Base-by-base conservation (phyloP, 192 early-diverging fungal species). In the Podila verticillata region DNA sequence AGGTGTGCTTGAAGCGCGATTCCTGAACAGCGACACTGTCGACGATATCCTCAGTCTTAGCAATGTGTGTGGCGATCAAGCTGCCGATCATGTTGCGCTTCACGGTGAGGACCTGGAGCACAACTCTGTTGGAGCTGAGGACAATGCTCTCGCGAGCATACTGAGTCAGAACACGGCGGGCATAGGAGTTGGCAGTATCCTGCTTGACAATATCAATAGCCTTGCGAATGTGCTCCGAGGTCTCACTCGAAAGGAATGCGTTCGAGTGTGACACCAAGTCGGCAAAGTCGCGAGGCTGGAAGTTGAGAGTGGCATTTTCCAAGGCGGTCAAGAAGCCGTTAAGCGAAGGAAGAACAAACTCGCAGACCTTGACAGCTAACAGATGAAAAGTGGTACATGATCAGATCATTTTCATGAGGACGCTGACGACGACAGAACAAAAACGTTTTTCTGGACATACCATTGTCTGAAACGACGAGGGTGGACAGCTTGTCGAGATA, bases 261-360 rank as follows among this genome's bases (percentile, higher is more conserved):
- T 86, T 87, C 0, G 85, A 82, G 49, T 86, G 82, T n/a, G 82
- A 72, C 35, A 84, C 81, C 2, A 90, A 47, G 24, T 74, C 67
- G 15, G 84, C 71, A 48, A 90, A 83, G 39, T 90, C 86, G 58
- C 73, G 72, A 12, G 82, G 79, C 63, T 79, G 63, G 66, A 79
- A 88, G 20, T 83, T 59, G 32, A 84, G 72, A 8, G 89, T 75
- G 22, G 87, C 73, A 4, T 69, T 74, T 61, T 89, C 84, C 60
- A 91, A 63, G 10, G 89, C 87, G 28, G 86, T 84, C 29, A 87
- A 83, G 9, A 87, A 65, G 13, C 90, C 90, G 44, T 89, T 86
- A n/a, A 91, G 65, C 1, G 89, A 84, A 47, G 90, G 90, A 22
- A 91, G 66, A 29, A 89, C 73, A 60, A 89, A 88, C n/a, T 82